A percentile compares a stretch with the other conserved stretches of the same genome.
Evolutionary conservation across 2,329 filamentous ascomycete species (phyloP).

Genomic region (Fusarium lyarnte): DNA sequence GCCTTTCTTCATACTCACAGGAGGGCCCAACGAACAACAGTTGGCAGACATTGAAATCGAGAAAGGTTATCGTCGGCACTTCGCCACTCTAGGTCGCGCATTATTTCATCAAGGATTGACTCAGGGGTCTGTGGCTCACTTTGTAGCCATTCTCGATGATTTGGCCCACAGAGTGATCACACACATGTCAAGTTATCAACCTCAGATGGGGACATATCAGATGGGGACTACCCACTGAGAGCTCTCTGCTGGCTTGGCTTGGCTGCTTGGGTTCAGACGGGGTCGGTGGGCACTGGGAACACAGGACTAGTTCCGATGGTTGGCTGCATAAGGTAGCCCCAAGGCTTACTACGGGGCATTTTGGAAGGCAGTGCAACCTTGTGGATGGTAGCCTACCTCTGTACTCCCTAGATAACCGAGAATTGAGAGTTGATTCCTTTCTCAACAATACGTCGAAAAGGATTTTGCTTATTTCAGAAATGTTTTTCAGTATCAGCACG

Average conservation of each 20-base stretch:
- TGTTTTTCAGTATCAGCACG: not conserved
- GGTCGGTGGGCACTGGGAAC: not conserved
- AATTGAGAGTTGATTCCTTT: not conserved
- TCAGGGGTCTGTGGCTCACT: constrained; percentile 11
- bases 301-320: not conserved
- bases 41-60: constrained; percentile 1
- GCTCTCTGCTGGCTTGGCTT: not conserved
- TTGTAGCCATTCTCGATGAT: constrained; percentile 1
- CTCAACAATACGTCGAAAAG: no score
- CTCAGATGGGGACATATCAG: not conserved
- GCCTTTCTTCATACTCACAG: not conserved
- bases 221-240: no score
- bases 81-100: constrained; percentile 8
- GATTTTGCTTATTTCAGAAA: not conserved
- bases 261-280: not conserved
- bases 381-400: not conserved
- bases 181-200: constrained; percentile 3
- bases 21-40: not conserved
- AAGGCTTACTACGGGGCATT: constrained; percentile 22
- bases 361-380: constrained; percentile 2
- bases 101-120: not conserved
- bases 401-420: not conserved
- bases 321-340: not conserved
- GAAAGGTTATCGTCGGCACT: constrained; percentile 12
- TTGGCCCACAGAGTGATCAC: not conserved